Base-by-base conservation (phyloP, 1,139 yeast genomes). In the Waltiozyma sp. region DNA sequence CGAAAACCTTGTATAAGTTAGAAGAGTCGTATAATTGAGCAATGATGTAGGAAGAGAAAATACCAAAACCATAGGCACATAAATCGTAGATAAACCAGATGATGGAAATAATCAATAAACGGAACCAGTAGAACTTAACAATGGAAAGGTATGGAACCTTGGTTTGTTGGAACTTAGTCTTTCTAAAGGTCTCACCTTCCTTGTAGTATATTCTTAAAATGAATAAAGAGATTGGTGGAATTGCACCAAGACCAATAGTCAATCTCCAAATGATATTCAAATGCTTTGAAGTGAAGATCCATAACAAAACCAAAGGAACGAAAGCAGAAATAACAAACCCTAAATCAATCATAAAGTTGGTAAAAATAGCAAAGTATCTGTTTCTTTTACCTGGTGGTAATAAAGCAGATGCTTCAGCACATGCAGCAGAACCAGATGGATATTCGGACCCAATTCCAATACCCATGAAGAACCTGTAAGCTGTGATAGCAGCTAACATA, bases 361-460 rank as follows among this genome's bases (percentile, higher is more conserved):
- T 70, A 53, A 82, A 80, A 4, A 73, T 70, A 31, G 78, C 72
- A 41, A 89, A 88, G 58, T 89, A 69, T 54, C 71, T 69, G 54
- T 69, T 75, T 40, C 72, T 68, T 2, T 77, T 68, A 26, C 28
- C 28, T 26, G 36, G 37, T 18, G 23, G 37, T 15, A 26, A 31
- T 57, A 83, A 91, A 56, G 81, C 80, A 2, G 88, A 84, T 34
- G 87, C 83, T 58, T 81, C 89, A 18, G 51, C 45, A 38, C 78
- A 73, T 1, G 87, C 86, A 28, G 83, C 68, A 2, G 85, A 75
- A 28, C 82, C 75, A 2, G 84, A 77, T 3, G 85, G 84, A 49
- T 75, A 75, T 52, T 75, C 80, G 11, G 87, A 87, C 46, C 89
- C 89, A 48, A 81, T 73, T 46, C 89, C 89, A 48, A 79, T 74